phyloP scores from a whole-genome alignment of 1,139 yeast species.

The Debaryomyces sp. region DNA sequence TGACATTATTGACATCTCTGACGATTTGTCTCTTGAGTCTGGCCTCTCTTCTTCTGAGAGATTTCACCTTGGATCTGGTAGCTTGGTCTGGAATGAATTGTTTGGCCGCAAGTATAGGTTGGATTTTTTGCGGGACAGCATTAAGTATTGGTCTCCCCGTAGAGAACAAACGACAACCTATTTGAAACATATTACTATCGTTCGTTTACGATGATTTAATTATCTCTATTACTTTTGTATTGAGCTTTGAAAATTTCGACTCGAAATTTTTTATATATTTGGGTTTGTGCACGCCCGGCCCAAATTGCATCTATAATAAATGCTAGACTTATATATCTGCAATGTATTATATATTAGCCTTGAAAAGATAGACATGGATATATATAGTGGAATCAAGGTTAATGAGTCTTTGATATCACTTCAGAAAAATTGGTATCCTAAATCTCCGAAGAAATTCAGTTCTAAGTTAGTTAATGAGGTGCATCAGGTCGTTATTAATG shows the following conservation, averaged over 20 bases:
- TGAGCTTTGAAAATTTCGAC: constrained; percentile 7
- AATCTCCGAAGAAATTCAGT: constrained; percentile 19
- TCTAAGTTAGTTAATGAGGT: constrained; percentile 24
- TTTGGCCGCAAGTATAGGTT: constrained; percentile 36
- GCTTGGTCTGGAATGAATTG: constrained; percentile 30
- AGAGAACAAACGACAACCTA: constrained; percentile 23
- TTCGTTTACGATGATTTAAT: not conserved
- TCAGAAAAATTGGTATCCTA: constrained; percentile 23
- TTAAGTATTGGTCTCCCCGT: constrained; percentile 17
- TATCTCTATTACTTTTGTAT: not conserved
- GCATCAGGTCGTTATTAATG: constrained; percentile 17
- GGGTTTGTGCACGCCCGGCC: not conserved
- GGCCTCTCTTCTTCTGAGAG: constrained; percentile 43
- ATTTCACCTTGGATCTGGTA: constrained; percentile 35
- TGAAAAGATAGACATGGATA: not conserved
- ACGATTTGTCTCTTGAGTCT: constrained; percentile 47
- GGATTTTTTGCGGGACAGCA: constrained; percentile 16
- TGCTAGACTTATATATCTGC: not conserved
- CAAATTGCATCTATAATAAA: not conserved
- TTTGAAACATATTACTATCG: constrained; percentile 19
- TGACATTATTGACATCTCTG: constrained; percentile 50
- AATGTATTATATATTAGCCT: not conserved
- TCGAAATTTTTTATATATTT: constrained; percentile 2
- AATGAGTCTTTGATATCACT: constrained; percentile 3
- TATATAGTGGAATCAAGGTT: not conserved